A percentile compares a stretch with the other conserved stretches of the same genome.
phyloP scores from a whole-genome alignment of 495 filamentous ascomycete genomes.

The Penicillium silybi region DNA sequence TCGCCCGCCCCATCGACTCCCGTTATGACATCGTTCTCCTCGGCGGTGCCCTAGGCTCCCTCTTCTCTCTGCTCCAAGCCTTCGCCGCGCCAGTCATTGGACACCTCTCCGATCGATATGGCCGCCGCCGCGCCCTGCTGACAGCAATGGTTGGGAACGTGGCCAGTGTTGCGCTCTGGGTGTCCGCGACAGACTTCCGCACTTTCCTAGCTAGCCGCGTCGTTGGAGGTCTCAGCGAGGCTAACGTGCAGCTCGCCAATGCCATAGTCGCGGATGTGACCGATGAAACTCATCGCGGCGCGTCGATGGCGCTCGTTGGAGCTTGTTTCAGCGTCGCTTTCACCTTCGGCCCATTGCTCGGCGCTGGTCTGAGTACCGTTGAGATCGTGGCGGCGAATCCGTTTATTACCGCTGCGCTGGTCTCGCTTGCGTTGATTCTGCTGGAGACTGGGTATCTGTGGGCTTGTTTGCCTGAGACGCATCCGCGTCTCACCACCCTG shows the following conservation, averaged over 20 bases:
- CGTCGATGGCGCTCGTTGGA: conserved; percentile 93
- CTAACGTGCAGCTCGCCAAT: conserved; percentile 93
- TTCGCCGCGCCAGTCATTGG: conserved; percentile 91
- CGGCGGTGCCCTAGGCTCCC: conserved; percentile 86
- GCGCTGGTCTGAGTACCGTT: conserved; percentile 74
- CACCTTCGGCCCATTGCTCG: conserved; percentile 89
- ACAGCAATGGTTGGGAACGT: conserved; percentile 96
- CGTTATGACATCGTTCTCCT: conserved; percentile 97
- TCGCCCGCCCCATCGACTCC: conserved; percentile 88
- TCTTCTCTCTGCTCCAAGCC: conserved; percentile 92
- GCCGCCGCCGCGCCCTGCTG: conserved; percentile 81
- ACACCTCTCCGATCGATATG: conserved; percentile 80
- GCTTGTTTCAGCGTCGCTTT: conserved; percentile 97
- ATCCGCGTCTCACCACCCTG: conserved; percentile 50
- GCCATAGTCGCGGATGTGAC: conserved; percentile 97
- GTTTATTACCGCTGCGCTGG: conserved; percentile 83
- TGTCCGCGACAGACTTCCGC: conserved; percentile 85
- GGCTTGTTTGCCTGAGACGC: conserved; percentile 80
- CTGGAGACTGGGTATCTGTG: conserved; percentile 89
- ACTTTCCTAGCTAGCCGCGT: conserved; percentile 91
- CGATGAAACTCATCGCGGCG: conserved; percentile 71
- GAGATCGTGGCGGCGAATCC: conserved; percentile 80
- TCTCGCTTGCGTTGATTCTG: conserved; percentile 77
- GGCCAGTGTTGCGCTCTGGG: conserved; percentile 87
- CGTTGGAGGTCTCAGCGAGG: conserved; percentile 90